These are phyloP conservation scores for Pseudogymnoascus destructans DNA, from an alignment of 2,329 filamentous ascomycete genomes.

Conservation along the genomic window DNA sequence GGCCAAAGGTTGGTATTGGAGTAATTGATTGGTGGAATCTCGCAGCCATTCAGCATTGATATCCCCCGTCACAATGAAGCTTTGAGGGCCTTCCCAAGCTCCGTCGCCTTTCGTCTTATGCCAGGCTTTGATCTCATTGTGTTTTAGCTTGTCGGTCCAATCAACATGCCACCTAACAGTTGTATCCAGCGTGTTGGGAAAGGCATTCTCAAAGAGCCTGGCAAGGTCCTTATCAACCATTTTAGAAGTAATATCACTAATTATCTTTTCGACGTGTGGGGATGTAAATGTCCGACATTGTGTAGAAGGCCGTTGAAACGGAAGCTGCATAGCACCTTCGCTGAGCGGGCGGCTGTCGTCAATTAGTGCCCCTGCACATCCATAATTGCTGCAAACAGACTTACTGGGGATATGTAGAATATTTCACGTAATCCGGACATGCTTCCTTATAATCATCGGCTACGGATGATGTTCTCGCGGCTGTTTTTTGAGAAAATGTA, in stretches of 20 bases:
- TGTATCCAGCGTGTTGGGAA: constrained; percentile 66
- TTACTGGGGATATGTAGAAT: constrained; percentile 17
- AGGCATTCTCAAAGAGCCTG: constrained; percentile 87
- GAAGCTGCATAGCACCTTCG: constrained; percentile 63
- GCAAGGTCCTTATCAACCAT: constrained; percentile 82
- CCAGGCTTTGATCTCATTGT: constrained; percentile 29
- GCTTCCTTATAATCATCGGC: constrained; percentile 15
- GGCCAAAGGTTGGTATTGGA: constrained; percentile 76
- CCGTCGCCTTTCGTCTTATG: constrained; percentile 35
- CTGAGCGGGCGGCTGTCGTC: constrained; percentile 58
- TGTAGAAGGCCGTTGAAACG: constrained; percentile 70
- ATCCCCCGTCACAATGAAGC: constrained; percentile 86
- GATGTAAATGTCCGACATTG: constrained; percentile 86
- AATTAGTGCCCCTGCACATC: constrained; percentile 22
- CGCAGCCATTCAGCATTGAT: constrained; percentile 89
- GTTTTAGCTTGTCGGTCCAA: constrained; percentile 29
- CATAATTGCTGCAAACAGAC: constrained; percentile 5
- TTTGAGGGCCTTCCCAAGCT: constrained; percentile 74
- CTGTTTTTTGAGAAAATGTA: background rate
- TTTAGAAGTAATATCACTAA: constrained; percentile 63
- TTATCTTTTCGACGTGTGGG: constrained; percentile 74
- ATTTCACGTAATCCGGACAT: constrained; percentile 27
- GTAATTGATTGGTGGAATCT: constrained; percentile 85
- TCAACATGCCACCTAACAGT: constrained; percentile 59
- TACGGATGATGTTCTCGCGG: background rate